Evolutionary conservation across 176 grass and related monocot genomes (phyloP).

Genomic region (Aegilops sharonensis): DNA sequence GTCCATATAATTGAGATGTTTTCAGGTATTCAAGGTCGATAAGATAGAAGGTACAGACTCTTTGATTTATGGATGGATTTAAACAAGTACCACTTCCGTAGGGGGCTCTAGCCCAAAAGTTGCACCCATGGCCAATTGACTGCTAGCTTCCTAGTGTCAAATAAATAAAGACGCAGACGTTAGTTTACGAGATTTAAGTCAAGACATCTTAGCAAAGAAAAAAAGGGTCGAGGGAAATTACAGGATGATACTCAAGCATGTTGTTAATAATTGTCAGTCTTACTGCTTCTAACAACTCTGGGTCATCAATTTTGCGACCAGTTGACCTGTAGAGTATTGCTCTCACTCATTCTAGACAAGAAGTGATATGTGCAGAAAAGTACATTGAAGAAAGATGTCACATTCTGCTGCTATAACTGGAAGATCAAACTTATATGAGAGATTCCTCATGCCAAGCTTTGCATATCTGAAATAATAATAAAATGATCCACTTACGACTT

Average conservation of each 20-base stretch:
- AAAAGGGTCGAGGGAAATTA: slow-evolving; percentile 37
- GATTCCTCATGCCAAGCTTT: slow-evolving; percentile 27
- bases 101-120: slow-evolving; percentile 88
- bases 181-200: neutral
- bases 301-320: slow-evolving; percentile 93
- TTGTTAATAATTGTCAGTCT: slow-evolving; percentile 95
- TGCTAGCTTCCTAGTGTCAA: slow-evolving; percentile 79
- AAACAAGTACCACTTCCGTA: slow-evolving; percentile 47
- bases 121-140: slow-evolving; percentile 91
- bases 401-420: slow-evolving; percentile 18
- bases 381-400: slow-evolving; percentile 39
- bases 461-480: slow-evolving; percentile 21
- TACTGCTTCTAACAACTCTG: slow-evolving; percentile 92
- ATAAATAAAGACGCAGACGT: slow-evolving; percentile 7
- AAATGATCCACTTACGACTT: slow-evolving; percentile 66
- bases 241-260: slow-evolving; percentile 93
- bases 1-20: neutral
- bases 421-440: slow-evolving; percentile 31
- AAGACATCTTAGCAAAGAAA: slow-evolving; percentile 20
- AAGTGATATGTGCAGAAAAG: slow-evolving; percentile 43
- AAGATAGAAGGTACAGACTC: slow-evolving; percentile 5
- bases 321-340: slow-evolving; percentile 75
- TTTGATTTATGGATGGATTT: slow-evolving; percentile 10
- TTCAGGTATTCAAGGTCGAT: slow-evolving; percentile 10
- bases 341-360: slow-evolving; percentile 60